Conservation (phyloP, 1,284 basidiomycete species). For the Marasmius tenuissimus region DNA sequence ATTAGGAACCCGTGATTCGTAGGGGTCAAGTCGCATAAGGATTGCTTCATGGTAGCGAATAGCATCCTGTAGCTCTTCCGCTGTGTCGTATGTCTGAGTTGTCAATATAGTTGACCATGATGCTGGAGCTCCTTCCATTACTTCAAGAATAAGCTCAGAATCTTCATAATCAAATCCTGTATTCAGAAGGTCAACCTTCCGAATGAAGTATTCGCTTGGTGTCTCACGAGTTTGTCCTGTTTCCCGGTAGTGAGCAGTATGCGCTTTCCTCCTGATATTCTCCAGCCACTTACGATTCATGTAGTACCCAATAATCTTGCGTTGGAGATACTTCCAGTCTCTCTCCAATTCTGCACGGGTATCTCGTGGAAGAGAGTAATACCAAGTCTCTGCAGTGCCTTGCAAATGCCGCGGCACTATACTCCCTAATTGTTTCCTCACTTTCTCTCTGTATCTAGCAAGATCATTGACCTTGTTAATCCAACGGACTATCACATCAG, state of each 20-base stretch:
- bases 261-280: neutral
- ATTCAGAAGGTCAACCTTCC: conserved; percentile 5
- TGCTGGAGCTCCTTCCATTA: conserved; percentile 22
- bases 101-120: conserved; percentile 21
- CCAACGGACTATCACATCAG: neutral
- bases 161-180: conserved; percentile 10
- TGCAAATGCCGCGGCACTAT: neutral
- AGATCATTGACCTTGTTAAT: neutral
- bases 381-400: neutral
- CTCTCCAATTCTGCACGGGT: neutral
- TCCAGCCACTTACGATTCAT: neutral
- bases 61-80: conserved; percentile 17
- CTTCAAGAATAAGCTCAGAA: conserved; percentile 19
- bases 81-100: conserved; percentile 12
- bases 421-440: neutral
- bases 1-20: neutral
- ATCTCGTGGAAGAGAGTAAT: neutral
- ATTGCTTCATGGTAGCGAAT: conserved; percentile 5
- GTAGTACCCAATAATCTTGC: neutral
- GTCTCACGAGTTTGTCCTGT: conserved; percentile 13
- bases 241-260: conserved; percentile 18
- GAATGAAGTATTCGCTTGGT: conserved; percentile 14
- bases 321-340: neutral
- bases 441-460: neutral
- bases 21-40: conserved; percentile 11